Conservation (phyloP, 805 yeast species). For the Metschnikowia continentalis region DNA sequence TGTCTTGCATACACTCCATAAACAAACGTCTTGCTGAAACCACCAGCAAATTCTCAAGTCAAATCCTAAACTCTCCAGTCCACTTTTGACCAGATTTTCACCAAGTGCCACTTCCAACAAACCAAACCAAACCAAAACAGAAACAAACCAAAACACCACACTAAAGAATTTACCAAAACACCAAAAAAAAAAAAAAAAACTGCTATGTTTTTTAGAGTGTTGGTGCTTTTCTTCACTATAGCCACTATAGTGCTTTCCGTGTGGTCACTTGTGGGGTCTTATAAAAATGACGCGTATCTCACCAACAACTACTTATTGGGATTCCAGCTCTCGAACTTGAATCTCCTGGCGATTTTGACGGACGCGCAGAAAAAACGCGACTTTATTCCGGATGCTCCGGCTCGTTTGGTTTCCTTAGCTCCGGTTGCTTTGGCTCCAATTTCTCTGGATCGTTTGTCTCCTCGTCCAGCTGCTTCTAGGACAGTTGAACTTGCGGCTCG, state of each 20-base stretch:
- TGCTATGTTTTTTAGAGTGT: conserved; percentile 27
- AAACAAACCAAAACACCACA: too few species aligned
- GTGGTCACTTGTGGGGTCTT: conserved; percentile 39
- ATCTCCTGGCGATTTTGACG: conserved; percentile 28
- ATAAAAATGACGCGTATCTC: conserved; percentile 29
- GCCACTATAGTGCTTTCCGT: conserved; percentile 28
- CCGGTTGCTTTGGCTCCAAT: too few species aligned
- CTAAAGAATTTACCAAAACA: too few species aligned
- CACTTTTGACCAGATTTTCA: too few species aligned
- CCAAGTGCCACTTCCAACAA: too few species aligned
- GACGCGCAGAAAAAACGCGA: conserved; percentile 6
- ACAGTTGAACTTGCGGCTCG: conserved; percentile 2
- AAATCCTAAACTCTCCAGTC: background rate
- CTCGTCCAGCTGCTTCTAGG: conserved; percentile 3
- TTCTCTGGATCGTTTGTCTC: too few species aligned
- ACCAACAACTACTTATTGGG: conserved; percentile 34
- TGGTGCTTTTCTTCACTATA: conserved; percentile 31
- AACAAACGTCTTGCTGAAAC: background rate
- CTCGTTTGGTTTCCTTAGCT: too few species aligned
- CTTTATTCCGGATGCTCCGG: background rate
- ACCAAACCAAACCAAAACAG: too few species aligned
- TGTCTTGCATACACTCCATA: background rate
- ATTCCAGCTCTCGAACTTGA: conserved; percentile 31
- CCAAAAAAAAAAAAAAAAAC: too few species aligned
- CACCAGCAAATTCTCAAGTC: background rate